Base-by-base conservation (phyloP, 2,329 filamentous ascomycete species). In the Aspergillus carbonarius region DNA sequence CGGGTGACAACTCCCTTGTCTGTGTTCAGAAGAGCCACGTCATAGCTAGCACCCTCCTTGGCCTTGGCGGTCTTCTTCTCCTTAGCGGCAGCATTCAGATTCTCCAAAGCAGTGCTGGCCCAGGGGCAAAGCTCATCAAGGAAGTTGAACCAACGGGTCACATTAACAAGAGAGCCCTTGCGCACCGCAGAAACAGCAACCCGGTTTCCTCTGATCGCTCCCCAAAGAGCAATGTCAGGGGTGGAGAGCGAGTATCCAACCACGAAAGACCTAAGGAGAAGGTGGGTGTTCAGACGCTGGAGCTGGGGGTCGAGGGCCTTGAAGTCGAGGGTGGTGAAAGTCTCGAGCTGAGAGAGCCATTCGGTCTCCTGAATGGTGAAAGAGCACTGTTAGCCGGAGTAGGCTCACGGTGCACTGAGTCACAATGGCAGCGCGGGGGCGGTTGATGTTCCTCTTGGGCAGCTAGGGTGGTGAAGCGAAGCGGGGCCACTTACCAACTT, bases 1-100 rank as follows among this genome's bases (percentile, higher is more conserved):
- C 93, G 84, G 20, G 92, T 96, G 18, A 97, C 91, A 58, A 98
- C 92, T 3, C 92, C 92, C 73, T 93, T 88, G 37, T 93, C 91
- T 8, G 90, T 88, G 73, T 96, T 90, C 69, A 90, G 87, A 37
- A 97, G 83, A 2, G 88, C 89, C 74, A 97, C 90, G 72, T 96
- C 92, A 78, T 95, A 98, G 81, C 87, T 96, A 59, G 85, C 92
- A 63, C 91, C 91, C 54, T 90, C 88, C 74, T 91, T 91, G 70
- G 85, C 88, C 64, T 84, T 85, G 20, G 85, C 85, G 37, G 82
- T 82, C 64, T 88, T 86, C 81, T 90, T 91, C 67, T 85, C 85
- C 72, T 85, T 87, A 61, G 85, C 84, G n/a, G 83, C 85, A 49
- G 85, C 85, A 68, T 89, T 88, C 68, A 89, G 81, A 10, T 83